Base-by-base conservation (phyloP, 2,329 filamentous ascomycete genomes). In the Neofusicoccum cordaticola region DNA sequence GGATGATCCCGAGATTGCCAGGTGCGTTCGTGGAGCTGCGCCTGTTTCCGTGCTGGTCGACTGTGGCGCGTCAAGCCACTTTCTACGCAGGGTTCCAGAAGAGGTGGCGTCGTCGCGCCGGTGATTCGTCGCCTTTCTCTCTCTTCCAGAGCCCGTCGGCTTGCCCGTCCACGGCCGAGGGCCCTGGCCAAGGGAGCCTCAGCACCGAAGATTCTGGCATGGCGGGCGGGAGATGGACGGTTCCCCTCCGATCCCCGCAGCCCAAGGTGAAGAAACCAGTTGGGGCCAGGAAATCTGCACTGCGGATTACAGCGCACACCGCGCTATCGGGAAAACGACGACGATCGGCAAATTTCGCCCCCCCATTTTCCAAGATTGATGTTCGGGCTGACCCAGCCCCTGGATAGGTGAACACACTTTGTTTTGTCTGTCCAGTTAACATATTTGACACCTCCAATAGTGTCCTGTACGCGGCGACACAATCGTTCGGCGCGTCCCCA, bases 1-100 rank as follows among this genome's bases (percentile, higher is more conserved):
- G 56, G 56, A 60, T 22, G 56, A 60, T 60, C 56, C 56, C 56
- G 56, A 60, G 56, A 60, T 60, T 60, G n/a, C 27, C 56, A 45
- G 42, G 22, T 47, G 42, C 56, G 27, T 60, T 45, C 31, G 41
- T 37, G 48, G 17, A 48, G 62, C 51, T 64, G 62, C 62, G 62
- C 45, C 42, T 51, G 35, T 31, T 64, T 58, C 52, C 62, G 44
- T 56, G 51, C 51, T 50, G 37, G 41, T 50, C 51, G 27, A 63
- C 17, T 53, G 61, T 63, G 61, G 61, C 50, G 48, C 34, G 27
- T 13, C 41, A 44, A 53, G 61, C 61, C 61, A 63, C 61, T 63
- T 58, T 53, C 62, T 34, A 57, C 44, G 42, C 51, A 39, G 52
- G 42, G 62, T 57, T 64, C 52, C 51, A 64, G 62, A 58, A 47